Base-by-base conservation (phyloP, 345 rosid genomes). In the Citrus reticulata region DNA sequence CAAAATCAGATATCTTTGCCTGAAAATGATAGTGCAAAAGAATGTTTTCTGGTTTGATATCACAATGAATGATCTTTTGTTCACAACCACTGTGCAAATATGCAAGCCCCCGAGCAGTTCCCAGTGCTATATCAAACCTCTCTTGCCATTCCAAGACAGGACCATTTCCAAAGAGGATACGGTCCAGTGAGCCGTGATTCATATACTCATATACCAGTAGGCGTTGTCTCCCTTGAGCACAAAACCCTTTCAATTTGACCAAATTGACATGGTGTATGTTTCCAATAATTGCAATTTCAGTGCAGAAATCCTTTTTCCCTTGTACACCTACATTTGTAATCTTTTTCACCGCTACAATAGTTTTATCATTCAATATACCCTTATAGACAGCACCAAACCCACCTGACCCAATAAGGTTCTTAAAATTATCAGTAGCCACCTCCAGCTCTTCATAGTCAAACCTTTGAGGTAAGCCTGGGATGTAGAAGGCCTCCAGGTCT, bases 221-320 rank as follows among this genome's bases (percentile, higher is more conserved):
- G 69, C 93, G 80, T 8, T 84, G 92, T 35, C 89, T 72, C 73
- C 94, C 95, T 37, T 87, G 89, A 61, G 86, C 91, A 68, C 98
- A 93, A 79, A 90, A 93, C 39, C 98, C 98, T 80, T 89, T 84
- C 80, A 93, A 79, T 80, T 90, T 93, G 77, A 92, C 97, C 82
- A 94, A 82, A 84, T 88, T 92, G 35, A 92, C 82, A 75, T 94
- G 98, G 82, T 92, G 91, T 27, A 94, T 85, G 70, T 86, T 94
- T 49, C 98, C 95, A 34, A 94, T 90, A 4, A 93, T 70, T 1
- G 92, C 90, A 51, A 94, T 90, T 77, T 94, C 97, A 2, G 97
- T 90, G 78, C 93, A 90, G 83, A 94, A 94, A 67, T 89, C 93
- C 58, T 84, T 86, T 65, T 91, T 92, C n/a, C 93, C 98, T 42